phyloP scores from a whole-genome alignment of 176 grass and related monocot genomes.

The Avena eriantha region DNA sequence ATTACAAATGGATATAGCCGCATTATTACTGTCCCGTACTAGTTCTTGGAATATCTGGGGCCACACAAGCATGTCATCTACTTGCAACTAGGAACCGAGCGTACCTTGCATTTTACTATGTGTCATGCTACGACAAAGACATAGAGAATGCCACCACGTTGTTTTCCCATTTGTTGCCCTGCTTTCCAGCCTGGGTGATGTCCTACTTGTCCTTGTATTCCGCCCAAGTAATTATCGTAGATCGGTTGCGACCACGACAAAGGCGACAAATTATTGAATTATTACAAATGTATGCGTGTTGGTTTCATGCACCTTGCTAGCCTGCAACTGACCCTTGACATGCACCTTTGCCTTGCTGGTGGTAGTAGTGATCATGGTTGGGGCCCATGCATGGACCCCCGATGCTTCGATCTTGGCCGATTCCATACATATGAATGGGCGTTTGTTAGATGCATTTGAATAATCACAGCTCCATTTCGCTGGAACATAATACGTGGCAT shows the following conservation, averaged over 20 bases:
- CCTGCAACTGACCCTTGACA: neutral
- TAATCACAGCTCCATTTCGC: neutral
- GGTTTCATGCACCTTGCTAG: neutral
- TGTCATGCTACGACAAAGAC: too few relatives aligned
- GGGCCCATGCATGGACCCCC: slow-evolving; percentile 11
- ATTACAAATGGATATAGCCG: too few relatives aligned
- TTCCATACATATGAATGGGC: neutral
- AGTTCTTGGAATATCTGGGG: too few relatives aligned
- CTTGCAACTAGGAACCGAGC: too few relatives aligned
- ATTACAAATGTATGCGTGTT: neutral
- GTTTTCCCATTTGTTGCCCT: neutral
- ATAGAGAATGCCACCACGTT: neutral
- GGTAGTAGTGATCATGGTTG: neutral
- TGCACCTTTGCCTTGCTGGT: neutral
- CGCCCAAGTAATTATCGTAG: neutral
- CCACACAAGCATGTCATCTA: too few relatives aligned
- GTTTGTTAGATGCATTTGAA: neutral
- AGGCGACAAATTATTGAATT: too few relatives aligned
- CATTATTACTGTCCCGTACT: too few relatives aligned
- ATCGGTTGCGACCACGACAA: neutral
- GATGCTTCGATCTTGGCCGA: slow-evolving; percentile 18
- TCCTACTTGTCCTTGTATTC: neutral
- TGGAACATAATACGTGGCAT: neutral
- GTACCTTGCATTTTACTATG: too few relatives aligned
- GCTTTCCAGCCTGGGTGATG: slow-evolving; percentile 43